These are phyloP conservation scores for Calonectria leucothoes DNA, from an alignment of 2,329 filamentous ascomycete species.

Conservation along the genomic window DNA sequence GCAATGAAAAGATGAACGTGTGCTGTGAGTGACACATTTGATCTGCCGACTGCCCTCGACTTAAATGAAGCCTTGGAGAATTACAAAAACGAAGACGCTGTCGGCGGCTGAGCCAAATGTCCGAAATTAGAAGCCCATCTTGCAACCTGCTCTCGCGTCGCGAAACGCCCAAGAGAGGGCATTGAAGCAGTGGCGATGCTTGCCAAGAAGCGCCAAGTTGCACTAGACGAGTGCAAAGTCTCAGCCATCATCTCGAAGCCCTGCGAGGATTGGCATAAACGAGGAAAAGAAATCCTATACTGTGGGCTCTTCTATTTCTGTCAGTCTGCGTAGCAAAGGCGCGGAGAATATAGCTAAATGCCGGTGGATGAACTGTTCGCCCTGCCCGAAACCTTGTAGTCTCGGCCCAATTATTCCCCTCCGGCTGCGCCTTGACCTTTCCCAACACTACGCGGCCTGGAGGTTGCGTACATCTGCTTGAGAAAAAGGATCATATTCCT, in stretches of 20 bases:
- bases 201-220: background rate
- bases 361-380: background rate
- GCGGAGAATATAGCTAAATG: background rate
- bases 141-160: background rate
- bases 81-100: background rate
- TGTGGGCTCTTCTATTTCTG: background rate
- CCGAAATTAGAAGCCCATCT: background rate
- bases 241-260: background rate
- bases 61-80: background rate
- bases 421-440: background rate
- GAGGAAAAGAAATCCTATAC: background rate
- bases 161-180: background rate
- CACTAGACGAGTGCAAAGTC: background rate
- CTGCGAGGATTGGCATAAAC: background rate
- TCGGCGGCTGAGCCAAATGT: background rate
- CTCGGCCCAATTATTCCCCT: background rate
- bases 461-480: background rate
- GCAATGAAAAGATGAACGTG: background rate
- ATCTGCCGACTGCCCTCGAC: background rate
- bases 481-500: no score
- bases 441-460: background rate
- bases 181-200: background rate
- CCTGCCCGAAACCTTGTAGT: background rate
- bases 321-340: no score
- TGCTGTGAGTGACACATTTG: no score